Percentiles rank a stretch among this genome's conserved stretches.
Conservation (phyloP, 1,284 basidiomycete species). For the Apiotrichum veenhuisii region DNA sequence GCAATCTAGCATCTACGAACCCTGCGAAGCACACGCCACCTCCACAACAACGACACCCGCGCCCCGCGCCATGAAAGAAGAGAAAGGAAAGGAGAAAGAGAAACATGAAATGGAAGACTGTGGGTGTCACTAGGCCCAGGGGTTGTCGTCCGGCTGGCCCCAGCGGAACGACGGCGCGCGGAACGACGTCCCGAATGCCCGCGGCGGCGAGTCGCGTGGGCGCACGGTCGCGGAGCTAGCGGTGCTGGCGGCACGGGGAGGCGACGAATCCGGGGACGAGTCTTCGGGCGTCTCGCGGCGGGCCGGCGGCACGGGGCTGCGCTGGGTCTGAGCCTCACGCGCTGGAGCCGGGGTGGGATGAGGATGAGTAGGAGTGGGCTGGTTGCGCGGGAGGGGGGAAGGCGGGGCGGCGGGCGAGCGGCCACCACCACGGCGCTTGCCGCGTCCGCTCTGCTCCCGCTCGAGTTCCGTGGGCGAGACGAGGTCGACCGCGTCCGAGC, state of each 20-base stretch:
- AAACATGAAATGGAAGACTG: neutral
- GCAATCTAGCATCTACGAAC: slow-evolving; percentile 4
- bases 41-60: too few species aligned
- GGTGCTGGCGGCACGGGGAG: too few species aligned
- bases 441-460: neutral
- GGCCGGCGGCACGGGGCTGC: neutral
- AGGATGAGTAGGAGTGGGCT: neutral
- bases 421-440: neutral
- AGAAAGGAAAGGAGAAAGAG: too few species aligned
- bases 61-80: too few species aligned
- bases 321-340: neutral
- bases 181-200: slow-evolving; percentile 7
- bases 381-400: neutral
- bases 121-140: slow-evolving; percentile 19
- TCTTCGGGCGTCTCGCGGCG: neutral
- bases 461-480: slow-evolving; percentile 1
- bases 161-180: slow-evolving; percentile 11
- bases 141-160: slow-evolving; percentile 11
- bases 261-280: neutral
- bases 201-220: neutral
- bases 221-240: too few species aligned
- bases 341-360: neutral
- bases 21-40: too few species aligned
- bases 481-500: slow-evolving; percentile 16
- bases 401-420: too few species aligned